Evolutionary conservation across 352 stramenopile genomes (phyloP), one percentile per base, ranked within the genome.

Genomic region (Phytophthora colocasiae): DNA sequence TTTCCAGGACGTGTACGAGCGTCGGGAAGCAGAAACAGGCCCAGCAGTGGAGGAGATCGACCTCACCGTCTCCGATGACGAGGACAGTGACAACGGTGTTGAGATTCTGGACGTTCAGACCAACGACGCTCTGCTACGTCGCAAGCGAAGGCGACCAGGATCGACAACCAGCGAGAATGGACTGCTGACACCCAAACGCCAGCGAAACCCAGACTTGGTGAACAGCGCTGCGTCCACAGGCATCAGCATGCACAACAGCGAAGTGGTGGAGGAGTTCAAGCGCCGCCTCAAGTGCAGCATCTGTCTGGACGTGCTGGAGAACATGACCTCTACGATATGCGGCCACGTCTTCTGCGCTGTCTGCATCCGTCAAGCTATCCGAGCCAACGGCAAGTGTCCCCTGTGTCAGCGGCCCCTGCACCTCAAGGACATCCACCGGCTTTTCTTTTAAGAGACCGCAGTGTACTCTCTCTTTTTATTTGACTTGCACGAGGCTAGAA

Each of bases 291-390:
- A 93, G 79, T 94, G 84, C 78, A 93, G 81, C 71, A 89, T 96
- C 43, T 94, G 87, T 46, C 71, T 96, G 2, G 87, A 94, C 32
- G 68, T 81, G 50, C 79, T 94, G 47, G 61, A 91, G 46, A 76
- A 91, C 56, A 94, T 96, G 70, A 93, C 87, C 4, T 92, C 85
- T 24, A 94, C 87, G 1, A 70, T 81, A 27, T 96, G 87, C 56
- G 85, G 87, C 6, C 87, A 96, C 63, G 78, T 94, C 7, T 96
- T 90, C 63, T 96, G 87, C 59, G 74, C 63, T n/a, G 72, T 75
- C 22, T 94, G 83, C 66, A 92, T 96, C 64, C 69, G 75, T 43
- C 58, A 85, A 44, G 84, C 83, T 12, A 90, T 96, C 50, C 79
- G 68, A 19, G 72, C 85, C 29, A 94, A 77, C 6, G 73, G 69